Conservation (phyloP, 148 eudicot species). For the Chenopodium quinoa region DNA sequence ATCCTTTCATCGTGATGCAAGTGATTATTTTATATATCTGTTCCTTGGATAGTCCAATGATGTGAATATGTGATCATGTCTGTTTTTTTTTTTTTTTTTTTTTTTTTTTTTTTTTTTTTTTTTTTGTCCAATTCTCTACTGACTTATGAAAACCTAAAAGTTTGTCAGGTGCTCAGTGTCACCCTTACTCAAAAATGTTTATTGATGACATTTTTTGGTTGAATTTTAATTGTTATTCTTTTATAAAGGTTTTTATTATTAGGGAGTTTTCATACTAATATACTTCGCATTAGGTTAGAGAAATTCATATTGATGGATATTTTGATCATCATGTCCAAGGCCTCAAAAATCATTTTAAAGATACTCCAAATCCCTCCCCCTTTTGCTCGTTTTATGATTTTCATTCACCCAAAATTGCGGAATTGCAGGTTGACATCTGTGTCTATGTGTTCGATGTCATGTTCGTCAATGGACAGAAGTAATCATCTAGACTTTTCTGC, state of each 20-base stretch:
- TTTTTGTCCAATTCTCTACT: neutral
- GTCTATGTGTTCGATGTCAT: constrained; percentile 77
- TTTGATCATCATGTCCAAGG: neutral
- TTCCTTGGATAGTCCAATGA: neutral
- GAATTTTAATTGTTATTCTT: neutral
- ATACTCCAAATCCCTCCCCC: constrained; percentile 2
- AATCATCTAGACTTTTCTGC: constrained; percentile 42
- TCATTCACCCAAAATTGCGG: constrained; percentile 13
- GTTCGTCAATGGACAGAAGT: constrained; percentile 92
- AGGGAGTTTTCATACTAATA: neutral
- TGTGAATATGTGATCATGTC: neutral
- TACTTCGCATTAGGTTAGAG: neutral
- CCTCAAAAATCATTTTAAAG: neutral
- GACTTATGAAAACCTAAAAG: neutral
- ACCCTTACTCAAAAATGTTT: neutral
- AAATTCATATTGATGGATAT: neutral
- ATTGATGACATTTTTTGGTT: neutral
- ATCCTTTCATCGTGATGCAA: neutral
- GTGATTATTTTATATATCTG: no score
- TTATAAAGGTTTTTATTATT: neutral
- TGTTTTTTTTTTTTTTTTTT: no score
- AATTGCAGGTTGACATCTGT: constrained; percentile 87
- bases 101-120: no score
- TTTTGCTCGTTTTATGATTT: neutral
- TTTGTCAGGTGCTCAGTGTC: neutral